Percentiles rank a stretch among this genome's conserved stretches.
Conservation (phyloP, 2,329 filamentous ascomycete genomes). For the Didymella glomerata region DNA sequence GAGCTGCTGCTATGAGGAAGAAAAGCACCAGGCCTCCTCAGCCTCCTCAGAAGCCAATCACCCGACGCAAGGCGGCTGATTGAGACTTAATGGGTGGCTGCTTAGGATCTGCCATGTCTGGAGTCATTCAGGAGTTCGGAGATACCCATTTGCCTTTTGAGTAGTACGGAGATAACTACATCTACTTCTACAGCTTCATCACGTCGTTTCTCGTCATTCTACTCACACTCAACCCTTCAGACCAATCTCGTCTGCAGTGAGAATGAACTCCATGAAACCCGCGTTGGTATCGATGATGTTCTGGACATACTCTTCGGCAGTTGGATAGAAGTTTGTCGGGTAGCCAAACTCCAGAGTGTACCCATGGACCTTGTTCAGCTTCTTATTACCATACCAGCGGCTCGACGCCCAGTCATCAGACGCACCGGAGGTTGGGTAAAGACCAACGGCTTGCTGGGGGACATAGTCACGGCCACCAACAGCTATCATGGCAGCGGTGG, state of each 20-base stretch:
- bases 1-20: background rate
- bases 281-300: conserved; percentile 55
- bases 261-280: conserved; percentile 54
- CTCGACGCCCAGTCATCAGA: conserved; percentile 52
- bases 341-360: conserved; percentile 55
- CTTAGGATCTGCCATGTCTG: background rate
- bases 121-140: background rate
- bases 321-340: conserved; percentile 54
- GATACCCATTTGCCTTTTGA: background rate
- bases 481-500: conserved; percentile 46
- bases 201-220: background rate
- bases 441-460: conserved; percentile 46
- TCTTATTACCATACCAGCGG: conserved; percentile 48
- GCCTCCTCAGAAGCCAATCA: background rate
- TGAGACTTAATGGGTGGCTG: background rate
- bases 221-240: conserved; percentile 29
- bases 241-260: conserved; percentile 48
- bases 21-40: background rate
- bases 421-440: conserved; percentile 51
- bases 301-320: conserved; percentile 50
- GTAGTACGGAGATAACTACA: background rate
- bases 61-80: background rate
- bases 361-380: conserved; percentile 52
- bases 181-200: background rate
- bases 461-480: conserved; percentile 48